Evolutionary conservation across 2,329 filamentous ascomycete species (phyloP), one percentile per base, ranked within the genome.

Genomic region (Ilyonectria destructans): DNA sequence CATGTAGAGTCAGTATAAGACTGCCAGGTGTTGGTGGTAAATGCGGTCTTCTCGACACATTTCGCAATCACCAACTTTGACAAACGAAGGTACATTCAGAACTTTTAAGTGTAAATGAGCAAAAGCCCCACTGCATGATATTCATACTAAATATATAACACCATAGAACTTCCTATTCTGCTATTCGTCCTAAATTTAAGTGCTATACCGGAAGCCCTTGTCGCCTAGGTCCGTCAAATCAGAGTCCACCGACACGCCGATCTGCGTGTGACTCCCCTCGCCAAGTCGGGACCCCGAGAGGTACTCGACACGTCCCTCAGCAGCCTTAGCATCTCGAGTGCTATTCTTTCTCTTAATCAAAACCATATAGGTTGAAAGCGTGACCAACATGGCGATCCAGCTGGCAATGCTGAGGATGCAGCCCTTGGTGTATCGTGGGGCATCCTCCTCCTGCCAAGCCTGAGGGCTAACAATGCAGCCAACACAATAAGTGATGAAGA

Each of bases 401-500:
- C 55, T 65, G 5, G 65, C 64, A 21, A 76, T 69, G 12, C 68
- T 72, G 1, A 74, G 65, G 17, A 71, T 68, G 10, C 65, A 75
- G 2, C 76, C 76, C 15, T 62, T 69, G 6, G 49, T 71, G 13
- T 76, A 77, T 4, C 67, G 40, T 2, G 72, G 72, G 4, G 73
- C 75, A 35, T 75, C 75, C 4, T 48, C 37, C 23, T 70, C 54
- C 35, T 58, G 58, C 76, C 76, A 77, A 3, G 69, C 67, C 37
- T 74, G 71, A 13, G 76, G 74, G 1, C 65, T 69, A 8, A 69
- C 69, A 17, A 79, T 78, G 43, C 71, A 75, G 2, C 74, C 77
- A 4, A 72, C 65, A 35, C 74, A 75, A 43, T 77, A 77, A 1
- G 65, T 67, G 52, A 78, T 71, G 52, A 78, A 79, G 65, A 77